Percentiles rank a stretch among this genome's conserved stretches.
Conservation (phyloP, 345 rosid species). For the Acer campestre region DNA sequence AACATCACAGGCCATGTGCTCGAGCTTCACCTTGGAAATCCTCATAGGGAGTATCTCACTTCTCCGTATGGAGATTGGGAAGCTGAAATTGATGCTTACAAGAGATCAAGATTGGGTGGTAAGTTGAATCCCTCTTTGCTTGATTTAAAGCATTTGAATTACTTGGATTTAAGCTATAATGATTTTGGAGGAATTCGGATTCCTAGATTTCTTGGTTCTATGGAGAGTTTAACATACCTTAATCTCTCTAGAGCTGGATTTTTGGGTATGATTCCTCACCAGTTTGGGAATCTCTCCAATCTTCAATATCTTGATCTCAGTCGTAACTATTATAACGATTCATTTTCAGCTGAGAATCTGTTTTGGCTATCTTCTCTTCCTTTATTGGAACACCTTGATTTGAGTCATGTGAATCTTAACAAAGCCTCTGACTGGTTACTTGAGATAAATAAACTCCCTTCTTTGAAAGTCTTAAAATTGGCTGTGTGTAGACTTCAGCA, state of each 20-base stretch:
- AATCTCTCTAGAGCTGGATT: neutral
- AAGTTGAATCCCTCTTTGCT: neutral
- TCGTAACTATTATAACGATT: no score
- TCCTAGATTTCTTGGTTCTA: neutral
- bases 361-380: neutral
- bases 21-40: no score
- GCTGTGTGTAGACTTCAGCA: no score
- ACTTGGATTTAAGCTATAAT: neutral
- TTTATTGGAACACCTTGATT: neutral
- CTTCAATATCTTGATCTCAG: neutral
- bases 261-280: neutral
- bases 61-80: no score
- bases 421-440: neutral
- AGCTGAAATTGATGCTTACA: no score
- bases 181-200: neutral
- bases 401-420: neutral
- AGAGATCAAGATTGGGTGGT: neutral
- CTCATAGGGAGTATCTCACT: no score
- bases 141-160: neutral
- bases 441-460: no score
- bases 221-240: neutral
- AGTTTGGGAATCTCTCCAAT: neutral
- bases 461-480: no score
- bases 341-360: neutral
- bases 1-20: no score